Evolutionary conservation across 1,139 yeast species (phyloP), one percentile per base, ranked within the genome.

Genomic region (Yamadazyma blattariae): DNA sequence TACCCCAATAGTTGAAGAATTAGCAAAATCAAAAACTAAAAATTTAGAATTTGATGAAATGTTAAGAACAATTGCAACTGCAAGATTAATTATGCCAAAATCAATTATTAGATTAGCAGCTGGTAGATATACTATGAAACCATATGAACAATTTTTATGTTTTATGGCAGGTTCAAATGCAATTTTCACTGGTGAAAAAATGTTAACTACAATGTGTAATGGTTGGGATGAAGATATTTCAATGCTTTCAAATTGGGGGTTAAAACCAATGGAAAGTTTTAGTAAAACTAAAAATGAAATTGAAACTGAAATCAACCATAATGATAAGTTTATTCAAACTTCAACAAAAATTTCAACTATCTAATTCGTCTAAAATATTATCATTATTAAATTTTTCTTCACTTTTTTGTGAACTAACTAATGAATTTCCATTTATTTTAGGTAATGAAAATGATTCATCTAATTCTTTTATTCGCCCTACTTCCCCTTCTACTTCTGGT

Each of bases 141-240:
- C 84, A 46, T 65, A 75, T 40, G 90, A 84, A 47, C 94, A 84
- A 51, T 75, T 82, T 38, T 57, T 84, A 51, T 82, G 90, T 46
- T 84, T 84, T 55, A 71, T 82, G 79, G 78, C 84, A 30, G 94
- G 94, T 10, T 80, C 83, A 41, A 84, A 84, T 58, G 90, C 92
- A 12, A 80, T 84, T 33, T 84, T 84, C 56, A 84, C 92, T 0
- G 94, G 94, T 16, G 83, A 84, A 56, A 79, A 74, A 48, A 84
- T 84, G 92, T 61, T 84, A 42, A 84, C 94, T 3, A 84, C 94
- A 3, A 79, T 81, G 81, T 84, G 94, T 54, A 81, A 79, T 44
- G 90, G 89, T 3, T 84, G 92, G 92, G 88, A 83, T 33, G 92
- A 83, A 52, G 94, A 84, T 54, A 81, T 72, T 44, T 70, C 59